These are phyloP conservation scores for Coemansia sp. DNA, from an alignment of 192 early-diverging fungal genomes.

Conservation along the genomic window DNA sequence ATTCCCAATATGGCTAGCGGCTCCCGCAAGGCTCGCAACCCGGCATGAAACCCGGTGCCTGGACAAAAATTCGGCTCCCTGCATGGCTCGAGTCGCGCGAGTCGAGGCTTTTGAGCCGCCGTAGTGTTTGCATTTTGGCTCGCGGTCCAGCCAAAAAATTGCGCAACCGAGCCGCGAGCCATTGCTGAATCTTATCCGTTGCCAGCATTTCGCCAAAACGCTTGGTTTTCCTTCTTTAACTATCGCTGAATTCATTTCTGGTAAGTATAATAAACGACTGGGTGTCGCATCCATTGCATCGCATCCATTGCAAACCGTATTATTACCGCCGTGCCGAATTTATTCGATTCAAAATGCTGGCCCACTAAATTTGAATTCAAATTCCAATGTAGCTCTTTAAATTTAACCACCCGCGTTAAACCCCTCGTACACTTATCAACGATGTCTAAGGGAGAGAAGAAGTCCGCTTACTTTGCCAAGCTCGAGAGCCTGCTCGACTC, in stretches of 20 bases:
- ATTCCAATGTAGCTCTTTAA: constrained; percentile 5
- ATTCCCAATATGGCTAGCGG: too few relatives aligned
- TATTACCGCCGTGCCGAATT: background rate
- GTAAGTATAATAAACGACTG: background rate
- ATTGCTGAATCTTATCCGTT: background rate
- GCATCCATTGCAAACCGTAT: background rate
- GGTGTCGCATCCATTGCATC: background rate
- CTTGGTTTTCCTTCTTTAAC: background rate
- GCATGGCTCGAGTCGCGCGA: too few relatives aligned
- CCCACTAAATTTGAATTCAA: background rate
- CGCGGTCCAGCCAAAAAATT: background rate
- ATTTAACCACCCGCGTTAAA: constrained; percentile 25
- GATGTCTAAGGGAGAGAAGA: constrained; percentile 70
- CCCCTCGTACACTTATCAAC: constrained; percentile 41
- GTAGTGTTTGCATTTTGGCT: background rate
- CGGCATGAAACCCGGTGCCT: too few relatives aligned
- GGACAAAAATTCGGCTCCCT: too few relatives aligned
- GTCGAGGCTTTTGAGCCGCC: too few relatives aligned
- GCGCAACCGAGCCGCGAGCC: background rate
- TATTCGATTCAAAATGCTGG: background rate
- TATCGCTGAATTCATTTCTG: background rate
- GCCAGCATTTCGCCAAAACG: background rate
- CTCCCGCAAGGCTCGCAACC: too few relatives aligned
- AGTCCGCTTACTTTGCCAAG: constrained; percentile 94
- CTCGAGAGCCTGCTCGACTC: constrained; percentile 84